Conservation (phyloP, 176 grass and related monocot genomes). For the Raddia guianensis region DNA sequence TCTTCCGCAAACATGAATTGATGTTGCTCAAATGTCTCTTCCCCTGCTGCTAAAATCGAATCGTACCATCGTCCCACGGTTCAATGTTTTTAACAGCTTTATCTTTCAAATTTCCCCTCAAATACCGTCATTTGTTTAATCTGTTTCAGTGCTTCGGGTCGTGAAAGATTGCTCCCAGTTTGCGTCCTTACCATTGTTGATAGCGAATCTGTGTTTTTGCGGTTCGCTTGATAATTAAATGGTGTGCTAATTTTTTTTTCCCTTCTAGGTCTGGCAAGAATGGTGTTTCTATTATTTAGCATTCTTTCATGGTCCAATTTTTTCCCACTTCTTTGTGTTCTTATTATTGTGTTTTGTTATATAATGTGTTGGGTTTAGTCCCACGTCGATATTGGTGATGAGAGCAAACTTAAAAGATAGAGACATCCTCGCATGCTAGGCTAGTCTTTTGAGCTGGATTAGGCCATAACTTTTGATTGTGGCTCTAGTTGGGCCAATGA, state of each 20-base stretch:
- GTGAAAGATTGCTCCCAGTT: not conserved
- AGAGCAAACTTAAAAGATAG: too few relatives aligned
- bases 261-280: not conserved
- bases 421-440: too few relatives aligned
- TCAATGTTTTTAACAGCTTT: too few relatives aligned
- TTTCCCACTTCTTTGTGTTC: not conserved
- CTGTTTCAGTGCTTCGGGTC: not conserved
- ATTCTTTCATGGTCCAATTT: constrained; percentile 5
- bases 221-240: not conserved
- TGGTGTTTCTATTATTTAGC: not conserved
- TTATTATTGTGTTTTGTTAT: not conserved
- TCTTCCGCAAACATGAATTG: not conserved
- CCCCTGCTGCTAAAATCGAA: too few relatives aligned
- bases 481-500: too few relatives aligned
- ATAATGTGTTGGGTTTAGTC: not conserved
- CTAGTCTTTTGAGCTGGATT: too few relatives aligned
- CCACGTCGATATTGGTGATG: too few relatives aligned
- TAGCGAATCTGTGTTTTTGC: not conserved
- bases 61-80: too few relatives aligned
- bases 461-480: too few relatives aligned
- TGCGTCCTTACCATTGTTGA: not conserved
- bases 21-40: not conserved
- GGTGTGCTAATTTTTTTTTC: not conserved
- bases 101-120: not conserved
- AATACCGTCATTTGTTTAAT: not conserved